Base-by-base conservation (phyloP, 495 filamentous ascomycete genomes). In the Penicillium turbatum region DNA sequence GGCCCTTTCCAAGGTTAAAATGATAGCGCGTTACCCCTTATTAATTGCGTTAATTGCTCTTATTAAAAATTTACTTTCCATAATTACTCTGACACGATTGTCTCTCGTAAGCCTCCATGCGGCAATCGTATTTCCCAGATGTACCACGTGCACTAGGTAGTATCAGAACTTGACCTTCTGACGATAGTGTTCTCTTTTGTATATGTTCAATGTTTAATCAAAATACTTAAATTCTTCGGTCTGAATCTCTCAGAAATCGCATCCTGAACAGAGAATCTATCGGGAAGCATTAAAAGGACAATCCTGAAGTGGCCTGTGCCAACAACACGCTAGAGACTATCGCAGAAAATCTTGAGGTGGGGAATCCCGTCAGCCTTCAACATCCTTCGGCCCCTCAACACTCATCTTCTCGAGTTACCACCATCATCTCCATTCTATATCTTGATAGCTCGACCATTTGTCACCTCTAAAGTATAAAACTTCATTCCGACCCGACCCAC, bases 341-440 rank as follows among this genome's bases (percentile, higher is more conserved):
- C 41, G 16, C 41, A 54, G 52, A 48, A 55, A 55, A 55, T 48
- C 44, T 48, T 48, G 52, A 34, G 52, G 52, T 55, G 52, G 52
- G 52, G 52, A 55, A 53, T 29, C 49, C 48, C 36, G 41, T 35
- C 59, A 58, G 49, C 60, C 58, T 51, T 59, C 53, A 56, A 51
- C 53, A 44, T 30, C 26, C 7, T 31, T 29, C 29, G n/a, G 41
- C 41, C 41, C 41, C 41, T 44, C 26, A 44, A 32, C 30, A 44
- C 38, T 16, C 47, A 43, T 41, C 40, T 51, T 50, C 29, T 46
- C 42, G n/a, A 17, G 32, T 10, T 24, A 45, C 26, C 16, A 39
- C 24, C 39, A 19, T 36, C 34, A 45, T 38, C 12, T 38, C 54
- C 13, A 39, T 35, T 43, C 31, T 15, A 34, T 30, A 37, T 15